Conservation (phyloP, 805 yeast genomes). For the Hanseniaspora meyeri region DNA sequence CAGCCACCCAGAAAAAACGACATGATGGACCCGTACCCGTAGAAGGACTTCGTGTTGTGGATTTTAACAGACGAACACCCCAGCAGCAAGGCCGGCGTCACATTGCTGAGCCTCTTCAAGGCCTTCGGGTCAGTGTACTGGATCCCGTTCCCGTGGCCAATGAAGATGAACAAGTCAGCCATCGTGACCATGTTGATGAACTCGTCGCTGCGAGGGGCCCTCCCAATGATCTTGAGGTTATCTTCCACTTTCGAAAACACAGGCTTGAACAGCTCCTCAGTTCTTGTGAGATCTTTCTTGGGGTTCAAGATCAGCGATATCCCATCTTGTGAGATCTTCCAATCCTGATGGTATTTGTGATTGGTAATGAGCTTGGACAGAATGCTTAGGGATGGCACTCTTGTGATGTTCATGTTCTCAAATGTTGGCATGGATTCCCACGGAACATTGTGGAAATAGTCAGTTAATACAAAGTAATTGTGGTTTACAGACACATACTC, state of each 20-base stretch:
- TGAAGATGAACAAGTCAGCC: conserved; percentile 50
- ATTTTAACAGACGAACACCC: conserved; percentile 87
- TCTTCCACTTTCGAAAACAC: conserved; percentile 31
- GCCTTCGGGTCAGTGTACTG: conserved; percentile 43
- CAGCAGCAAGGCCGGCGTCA: conserved; percentile 55
- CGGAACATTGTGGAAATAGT: conserved; percentile 57
- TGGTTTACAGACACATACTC: conserved; percentile 31
- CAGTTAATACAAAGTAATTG: conserved; percentile 56
- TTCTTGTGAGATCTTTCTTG: conserved; percentile 56
- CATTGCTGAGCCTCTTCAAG: conserved; percentile 38
- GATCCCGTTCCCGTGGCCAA: conserved; percentile 98
- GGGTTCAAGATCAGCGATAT: conserved; percentile 71
- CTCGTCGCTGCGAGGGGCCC: conserved; percentile 45
- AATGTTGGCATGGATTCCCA: conserved; percentile 75
- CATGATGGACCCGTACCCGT: conserved; percentile 63
- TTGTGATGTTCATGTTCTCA: conserved; percentile 43
- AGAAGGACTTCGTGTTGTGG: conserved; percentile 44
- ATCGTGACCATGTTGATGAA: conserved; percentile 34
- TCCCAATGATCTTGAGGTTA: conserved; percentile 27
- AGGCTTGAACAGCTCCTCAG: conserved; percentile 46
- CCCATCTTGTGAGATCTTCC: conserved; percentile 18
- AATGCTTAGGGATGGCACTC: conserved; percentile 57
- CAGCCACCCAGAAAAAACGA: conserved; percentile 71
- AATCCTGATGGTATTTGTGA: conserved; percentile 15
- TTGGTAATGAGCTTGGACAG: conserved; percentile 31